These are phyloP conservation scores for Penicillium sp. DNA, from an alignment of 2,329 filamentous ascomycete genomes.

Conservation along the genomic window DNA sequence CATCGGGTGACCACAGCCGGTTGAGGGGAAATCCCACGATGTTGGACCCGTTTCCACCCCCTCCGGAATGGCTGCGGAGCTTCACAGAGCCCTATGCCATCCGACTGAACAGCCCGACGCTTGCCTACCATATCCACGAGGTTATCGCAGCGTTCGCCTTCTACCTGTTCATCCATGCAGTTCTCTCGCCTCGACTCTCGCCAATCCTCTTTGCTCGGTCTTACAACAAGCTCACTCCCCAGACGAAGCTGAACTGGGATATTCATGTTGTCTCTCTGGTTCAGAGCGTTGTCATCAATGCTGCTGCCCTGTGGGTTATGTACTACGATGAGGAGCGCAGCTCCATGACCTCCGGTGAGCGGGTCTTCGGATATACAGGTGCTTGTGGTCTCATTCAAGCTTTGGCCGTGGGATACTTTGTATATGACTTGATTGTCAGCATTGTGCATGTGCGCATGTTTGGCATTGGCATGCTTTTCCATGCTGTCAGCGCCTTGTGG, in stretches of 20 bases:
- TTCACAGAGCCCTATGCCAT: conserved; percentile 51
- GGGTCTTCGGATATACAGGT: conserved; percentile 62
- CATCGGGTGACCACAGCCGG: conserved; percentile 18
- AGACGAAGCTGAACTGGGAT: conserved; percentile 64
- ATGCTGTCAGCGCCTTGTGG: conserved; percentile 59
- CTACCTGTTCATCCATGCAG: conserved; percentile 56
- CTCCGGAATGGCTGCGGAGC: conserved; percentile 52
- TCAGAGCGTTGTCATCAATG: conserved; percentile 57
- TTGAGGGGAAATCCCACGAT: conserved; percentile 28
- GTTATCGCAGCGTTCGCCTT: conserved; percentile 54
- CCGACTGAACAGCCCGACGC: conserved; percentile 52
- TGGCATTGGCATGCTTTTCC: conserved; percentile 60
- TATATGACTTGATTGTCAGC: conserved; percentile 62
- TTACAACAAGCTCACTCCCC: conserved; percentile 53
- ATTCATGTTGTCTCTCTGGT: conserved; percentile 63
- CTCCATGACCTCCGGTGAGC: conserved; percentile 51
- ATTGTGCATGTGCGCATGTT: conserved; percentile 56
- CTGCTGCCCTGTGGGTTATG: conserved; percentile 58
- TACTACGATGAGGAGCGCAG: conserved; percentile 54
- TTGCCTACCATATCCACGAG: conserved; percentile 62
- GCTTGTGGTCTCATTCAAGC: conserved; percentile 57
- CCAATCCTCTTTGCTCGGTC: conserved; percentile 52
- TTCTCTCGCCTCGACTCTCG: conserved; percentile 56
- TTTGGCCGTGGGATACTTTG: conserved; percentile 61
- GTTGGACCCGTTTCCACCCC: conserved; percentile 46